Base-by-base conservation (phyloP, 805 yeast genomes). In the Candida loeiensis region DNA sequence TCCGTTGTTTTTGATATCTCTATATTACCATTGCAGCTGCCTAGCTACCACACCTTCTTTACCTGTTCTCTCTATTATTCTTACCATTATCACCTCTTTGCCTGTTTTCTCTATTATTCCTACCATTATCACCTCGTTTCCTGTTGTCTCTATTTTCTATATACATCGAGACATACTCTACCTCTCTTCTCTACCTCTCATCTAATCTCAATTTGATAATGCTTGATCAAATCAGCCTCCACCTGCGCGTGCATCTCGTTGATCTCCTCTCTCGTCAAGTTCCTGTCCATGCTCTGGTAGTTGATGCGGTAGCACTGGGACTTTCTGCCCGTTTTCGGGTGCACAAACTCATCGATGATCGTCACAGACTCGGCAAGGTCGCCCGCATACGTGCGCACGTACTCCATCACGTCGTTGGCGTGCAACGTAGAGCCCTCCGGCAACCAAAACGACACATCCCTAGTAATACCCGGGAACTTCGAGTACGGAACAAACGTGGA, bases 241-340 rank as follows among this genome's bases (percentile, higher is more conserved):
- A 91, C 85, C 28, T 66, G 58, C 2, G 75, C 74, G 56, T 93
- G 95, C 35, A 88, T 65, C 1, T 54, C 69, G 55, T 91, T 91
- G 40, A 93, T 75, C 59, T 93, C 98, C 2, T 77, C 82, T 56
- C 85, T 88, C 18, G 95, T 87, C 50, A 93, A 69, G 43, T 85
- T 84, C 53, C 96, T 77, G 53, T 91, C 97, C 97, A 93, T 90
- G 1, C 96, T 85, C 65, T 93, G 98, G 64, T 88, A 93, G 56
- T 84, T 83, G 44, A 93, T 76, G 50, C 99, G 72, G 72, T 87
- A 93, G 65, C 97, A 89, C 53, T 85, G 84, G 6, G 95, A 84
- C 47, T 67, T 76, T 50, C 73, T 76, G 2, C 82, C 81, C 0
- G 89, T 82, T 55, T 87, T 87, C 27, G 95, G 95, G 60, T 91